Base-by-base conservation (phyloP, 257 asterid genomes). In the Eucommia ulmoides region DNA sequence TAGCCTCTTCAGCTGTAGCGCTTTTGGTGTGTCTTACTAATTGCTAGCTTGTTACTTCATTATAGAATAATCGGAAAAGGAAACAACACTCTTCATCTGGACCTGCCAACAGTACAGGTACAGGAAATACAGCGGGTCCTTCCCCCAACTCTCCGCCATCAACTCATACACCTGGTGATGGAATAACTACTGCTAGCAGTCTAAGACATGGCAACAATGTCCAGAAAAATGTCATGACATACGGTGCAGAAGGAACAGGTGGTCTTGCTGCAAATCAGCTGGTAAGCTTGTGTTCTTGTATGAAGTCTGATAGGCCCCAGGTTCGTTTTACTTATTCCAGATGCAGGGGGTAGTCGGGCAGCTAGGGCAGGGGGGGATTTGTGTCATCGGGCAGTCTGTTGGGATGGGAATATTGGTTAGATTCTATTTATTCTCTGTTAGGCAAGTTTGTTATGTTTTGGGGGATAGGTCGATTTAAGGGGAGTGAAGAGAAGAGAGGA, bases 151-250 rank as follows among this genome's bases (percentile, higher is more conserved):
- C 99, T 49, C 95, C 99, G 38, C 93, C 84, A 61, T 87, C 95
- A 35, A 81, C 96, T 59, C 93, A 86, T 52, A 86, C 99, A 47
- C 94, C 94, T 50, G 97, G 97, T 60, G 99, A 87, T 61, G 97
- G 89, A 52, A 74, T 80, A 74, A 58, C 85, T 49, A 65, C 84
- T 53, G 75, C 97, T 51, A 81, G 86, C 66, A 74, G 86, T 72
- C 59, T 91, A 67, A 94, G 79, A 63, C 95, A 81, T 56, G 93
- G 72, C 46, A 76, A 74, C 50, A 74, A 70, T 61, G 88, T 68
- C 21, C 62, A 95, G 24, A 91, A 92, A 69, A 72, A 87, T 65
- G 75, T 79, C 74, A 74, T 81, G 77, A 76, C 76, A 73, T 87
- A 87, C 22, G 85, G 91, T 69, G 71, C 82, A 19, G 99, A 83